Evolutionary conservation across 306 rosid species (phyloP).

Genomic region (Parietaria judaica): DNA sequence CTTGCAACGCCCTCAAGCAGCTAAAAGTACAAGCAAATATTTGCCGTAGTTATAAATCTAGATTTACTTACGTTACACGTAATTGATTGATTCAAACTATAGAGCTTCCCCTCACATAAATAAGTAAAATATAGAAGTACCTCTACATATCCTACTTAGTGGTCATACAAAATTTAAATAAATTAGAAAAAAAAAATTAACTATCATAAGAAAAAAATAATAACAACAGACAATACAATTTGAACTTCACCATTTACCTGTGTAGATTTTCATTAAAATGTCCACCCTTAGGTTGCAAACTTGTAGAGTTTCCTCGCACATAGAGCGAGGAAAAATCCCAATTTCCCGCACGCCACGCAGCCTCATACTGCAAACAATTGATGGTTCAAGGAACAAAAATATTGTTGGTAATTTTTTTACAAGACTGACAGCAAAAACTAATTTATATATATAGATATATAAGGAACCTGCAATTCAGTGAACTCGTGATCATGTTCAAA

Average conservation of each 20-base stretch:
- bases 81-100: too few species aligned
- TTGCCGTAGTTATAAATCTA: too few species aligned
- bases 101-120: too few species aligned
- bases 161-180: background rate
- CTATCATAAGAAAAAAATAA: too few species aligned
- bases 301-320: conserved; percentile 32
- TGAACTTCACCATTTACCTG: conserved; percentile 38
- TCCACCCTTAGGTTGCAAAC: conserved; percentile 33
- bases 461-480: conserved; percentile 54
- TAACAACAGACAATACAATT: background rate
- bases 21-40: conserved; percentile 25
- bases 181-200: too few species aligned
- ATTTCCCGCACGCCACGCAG: conserved; percentile 96
- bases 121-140: background rate
- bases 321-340: conserved; percentile 80
- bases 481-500: conserved; percentile 81
- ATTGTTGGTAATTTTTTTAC: background rate
- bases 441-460: background rate
- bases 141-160: background rate
- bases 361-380: conserved; percentile 53
- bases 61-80: too few species aligned
- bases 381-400: background rate
- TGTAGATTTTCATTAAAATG: conserved; percentile 79
- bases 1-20: conserved; percentile 85
- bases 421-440: background rate